Percentiles rank a stretch among this genome's conserved stretches.
Conservation (phyloP, 176 grass and related monocot genomes). For the Bolboschoenus planiculmis region DNA sequence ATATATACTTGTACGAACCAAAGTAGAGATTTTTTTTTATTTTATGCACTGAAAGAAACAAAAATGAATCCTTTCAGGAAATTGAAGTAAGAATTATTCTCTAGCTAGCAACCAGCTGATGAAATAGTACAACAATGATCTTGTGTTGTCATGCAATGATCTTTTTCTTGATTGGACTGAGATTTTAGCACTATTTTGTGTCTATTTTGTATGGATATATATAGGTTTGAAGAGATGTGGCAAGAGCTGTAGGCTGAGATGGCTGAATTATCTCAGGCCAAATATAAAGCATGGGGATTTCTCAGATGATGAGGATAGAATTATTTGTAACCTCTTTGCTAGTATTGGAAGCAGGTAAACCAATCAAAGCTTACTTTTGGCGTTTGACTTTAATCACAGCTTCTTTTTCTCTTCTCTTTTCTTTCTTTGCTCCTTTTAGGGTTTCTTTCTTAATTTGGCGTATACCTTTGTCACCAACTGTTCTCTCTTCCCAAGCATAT, state of each 20-base stretch:
- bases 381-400: constrained; percentile 8
- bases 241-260: constrained; percentile 52
- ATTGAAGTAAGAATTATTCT: neutral
- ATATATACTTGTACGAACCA: neutral
- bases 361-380: neutral
- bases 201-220: neutral
- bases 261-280: constrained; percentile 57
- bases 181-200: neutral
- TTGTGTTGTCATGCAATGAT: neutral
- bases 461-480: constrained; percentile 5
- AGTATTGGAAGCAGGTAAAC: constrained; percentile 64
- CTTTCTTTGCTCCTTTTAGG: neutral
- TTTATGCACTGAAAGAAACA: neutral
- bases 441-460: constrained; percentile 13
- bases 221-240: constrained; percentile 55
- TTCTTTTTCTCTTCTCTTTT: neutral
- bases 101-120: neutral
- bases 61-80: neutral
- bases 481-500: constrained; percentile 6
- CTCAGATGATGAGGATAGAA: constrained; percentile 51
- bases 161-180: neutral
- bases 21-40: neutral
- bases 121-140: neutral
- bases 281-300: constrained; percentile 61
- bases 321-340: constrained; percentile 54